A percentile compares a stretch with the other conserved stretches of the same genome.
Conservation (phyloP, 2,329 filamentous ascomycete species). For the Seiridium unicorne region DNA sequence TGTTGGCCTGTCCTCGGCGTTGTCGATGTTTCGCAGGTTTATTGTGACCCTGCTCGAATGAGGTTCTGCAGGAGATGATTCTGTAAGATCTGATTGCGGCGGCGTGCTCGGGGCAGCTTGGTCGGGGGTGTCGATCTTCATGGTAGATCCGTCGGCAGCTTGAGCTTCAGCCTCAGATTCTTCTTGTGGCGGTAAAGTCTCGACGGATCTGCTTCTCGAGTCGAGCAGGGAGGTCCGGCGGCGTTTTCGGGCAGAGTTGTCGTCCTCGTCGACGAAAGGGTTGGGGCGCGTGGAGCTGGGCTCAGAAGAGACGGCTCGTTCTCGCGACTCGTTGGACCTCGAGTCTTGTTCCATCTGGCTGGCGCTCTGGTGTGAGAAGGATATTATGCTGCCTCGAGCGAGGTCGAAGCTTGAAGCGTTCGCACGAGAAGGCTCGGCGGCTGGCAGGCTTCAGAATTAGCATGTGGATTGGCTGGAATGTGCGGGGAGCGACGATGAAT, state of each 20-base stretch:
- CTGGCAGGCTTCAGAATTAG: constrained; percentile 47
- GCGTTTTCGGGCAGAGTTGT: constrained; percentile 57
- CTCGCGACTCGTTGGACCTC: constrained; percentile 49
- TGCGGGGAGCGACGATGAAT: neutral
- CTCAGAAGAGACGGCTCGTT: constrained; percentile 62
- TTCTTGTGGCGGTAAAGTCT: constrained; percentile 30
- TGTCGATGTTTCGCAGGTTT: constrained; percentile 51
- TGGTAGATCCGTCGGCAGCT: constrained; percentile 32
- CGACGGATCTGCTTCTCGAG: constrained; percentile 53
- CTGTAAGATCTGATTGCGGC: constrained; percentile 28
- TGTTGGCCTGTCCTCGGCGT: constrained; percentile 40
- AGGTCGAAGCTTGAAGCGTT: constrained; percentile 42
- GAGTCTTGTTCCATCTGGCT: constrained; percentile 55
- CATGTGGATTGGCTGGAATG: constrained; percentile 45
- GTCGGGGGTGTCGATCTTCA: constrained; percentile 40
- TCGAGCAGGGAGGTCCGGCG: constrained; percentile 57
- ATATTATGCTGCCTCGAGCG: constrained; percentile 45
- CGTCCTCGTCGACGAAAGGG: constrained; percentile 62
- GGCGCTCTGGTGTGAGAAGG: constrained; percentile 34
- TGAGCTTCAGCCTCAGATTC: constrained; percentile 16
- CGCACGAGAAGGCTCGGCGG: constrained; percentile 53
- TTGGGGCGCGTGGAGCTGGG: constrained; percentile 62
- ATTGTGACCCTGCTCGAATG: constrained; percentile 60
- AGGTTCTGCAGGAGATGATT: constrained; percentile 34
- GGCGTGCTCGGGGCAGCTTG: constrained; percentile 42